A percentile compares a stretch with the other conserved stretches of the same genome.
These are phyloP conservation scores for Talaromyces pinophilus DNA, from an alignment of 2,329 filamentous ascomycete genomes.

Conservation along the genomic window DNA sequence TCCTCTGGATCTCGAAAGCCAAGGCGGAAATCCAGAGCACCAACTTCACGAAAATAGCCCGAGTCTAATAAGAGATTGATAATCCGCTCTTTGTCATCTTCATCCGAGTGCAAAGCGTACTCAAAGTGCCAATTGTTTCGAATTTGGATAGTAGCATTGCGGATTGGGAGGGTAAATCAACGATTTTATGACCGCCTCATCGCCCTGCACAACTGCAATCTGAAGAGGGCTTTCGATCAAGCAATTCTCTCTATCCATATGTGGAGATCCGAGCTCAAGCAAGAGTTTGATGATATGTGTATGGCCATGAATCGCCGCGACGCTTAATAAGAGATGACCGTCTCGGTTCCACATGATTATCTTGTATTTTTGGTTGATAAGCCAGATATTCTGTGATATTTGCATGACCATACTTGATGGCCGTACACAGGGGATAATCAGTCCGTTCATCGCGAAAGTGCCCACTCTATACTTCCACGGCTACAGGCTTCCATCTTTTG, in stretches of 20 bases:
- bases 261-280: not conserved
- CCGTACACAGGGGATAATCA: not conserved
- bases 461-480: not conserved
- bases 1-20: not conserved
- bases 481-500: not conserved
- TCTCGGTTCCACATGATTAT: not conserved
- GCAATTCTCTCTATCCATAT: not conserved
- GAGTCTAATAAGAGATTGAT: not conserved
- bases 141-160: not conserved
- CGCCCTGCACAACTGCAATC: not conserved
- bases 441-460: not conserved
- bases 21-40: not conserved
- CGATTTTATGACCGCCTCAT: not conserved
- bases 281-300: not conserved
- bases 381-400: not conserved
- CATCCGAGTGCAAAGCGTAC: not conserved
- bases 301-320: not conserved
- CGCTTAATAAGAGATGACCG: not conserved
- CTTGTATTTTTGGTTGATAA: not conserved
- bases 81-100: not conserved
- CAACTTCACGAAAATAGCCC: not conserved
- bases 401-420: not conserved
- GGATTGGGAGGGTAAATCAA: not conserved
- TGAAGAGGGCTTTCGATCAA: not conserved
- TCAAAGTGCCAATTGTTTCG: not conserved